Percentiles rank a stretch among this genome's conserved stretches.
Conservation (phyloP, 1,284 basidiomycete species). For the Stereum hirsutum region DNA sequence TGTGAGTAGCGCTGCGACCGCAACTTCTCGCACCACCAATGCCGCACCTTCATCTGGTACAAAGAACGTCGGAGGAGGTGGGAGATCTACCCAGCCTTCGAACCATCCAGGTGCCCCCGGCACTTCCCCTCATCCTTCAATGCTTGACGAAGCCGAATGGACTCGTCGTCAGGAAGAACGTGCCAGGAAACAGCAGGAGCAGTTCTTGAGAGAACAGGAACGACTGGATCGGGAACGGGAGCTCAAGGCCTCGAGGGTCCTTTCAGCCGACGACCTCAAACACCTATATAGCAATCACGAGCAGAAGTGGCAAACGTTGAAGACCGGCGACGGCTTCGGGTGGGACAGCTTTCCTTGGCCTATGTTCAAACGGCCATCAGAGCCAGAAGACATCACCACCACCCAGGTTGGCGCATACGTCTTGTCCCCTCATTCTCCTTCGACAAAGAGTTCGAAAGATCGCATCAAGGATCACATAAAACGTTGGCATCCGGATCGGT, state of each 20-base stretch:
- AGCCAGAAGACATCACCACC: slow-evolving; percentile 49
- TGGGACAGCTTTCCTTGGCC: slow-evolving; percentile 71
- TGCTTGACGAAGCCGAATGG: slow-evolving; percentile 39
- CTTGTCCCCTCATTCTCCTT: slow-evolving; percentile 39
- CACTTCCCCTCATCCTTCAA: slow-evolving; percentile 16
- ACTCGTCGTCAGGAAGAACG: slow-evolving; percentile 47
- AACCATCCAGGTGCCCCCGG: slow-evolving; percentile 14
- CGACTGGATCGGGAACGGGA: slow-evolving; percentile 25
- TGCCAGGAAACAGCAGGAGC: slow-evolving; percentile 44
- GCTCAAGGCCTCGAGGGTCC: slow-evolving; percentile 31
- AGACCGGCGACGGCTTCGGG: slow-evolving; percentile 19
- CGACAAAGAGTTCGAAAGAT: slow-evolving; percentile 44
- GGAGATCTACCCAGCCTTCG: no score
- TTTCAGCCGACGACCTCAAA: slow-evolving; percentile 44
- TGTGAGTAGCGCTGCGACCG: slow-evolving; percentile 14
- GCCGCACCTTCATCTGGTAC: slow-evolving; percentile 17
- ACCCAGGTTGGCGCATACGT: slow-evolving; percentile 49
- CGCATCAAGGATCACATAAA: slow-evolving; percentile 51
- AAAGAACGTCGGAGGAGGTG: slow-evolving; percentile 12
- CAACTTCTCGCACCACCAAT: slow-evolving; percentile 15
- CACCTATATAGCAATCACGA: slow-evolving; percentile 48
- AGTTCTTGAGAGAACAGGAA: slow-evolving; percentile 51
- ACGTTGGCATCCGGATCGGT: slow-evolving; percentile 34
- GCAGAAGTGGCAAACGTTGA: slow-evolving; percentile 43
- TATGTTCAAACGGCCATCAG: slow-evolving; percentile 41